Percentiles rank a stretch among this genome's conserved stretches.
Evolutionary conservation across 768 basidiomycete genomes (phyloP).

Genomic region (Tremella fuciformis): DNA sequence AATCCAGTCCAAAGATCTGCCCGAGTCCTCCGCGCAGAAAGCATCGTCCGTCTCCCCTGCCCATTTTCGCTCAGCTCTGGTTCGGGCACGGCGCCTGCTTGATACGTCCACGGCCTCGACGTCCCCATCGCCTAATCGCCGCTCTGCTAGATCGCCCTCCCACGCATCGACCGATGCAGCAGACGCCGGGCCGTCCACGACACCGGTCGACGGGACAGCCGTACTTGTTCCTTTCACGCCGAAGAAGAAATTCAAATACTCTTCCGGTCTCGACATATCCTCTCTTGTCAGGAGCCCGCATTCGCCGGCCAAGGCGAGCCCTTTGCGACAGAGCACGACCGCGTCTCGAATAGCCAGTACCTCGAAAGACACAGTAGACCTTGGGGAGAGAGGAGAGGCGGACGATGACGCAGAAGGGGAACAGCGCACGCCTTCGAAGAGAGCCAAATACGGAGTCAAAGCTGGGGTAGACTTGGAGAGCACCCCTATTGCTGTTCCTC

Average conservation of each 20-base stretch:
- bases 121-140: conserved; percentile 13
- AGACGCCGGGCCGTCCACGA: not conserved
- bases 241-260: conserved; percentile 34
- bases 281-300: conserved; percentile 17
- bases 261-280: conserved; percentile 33
- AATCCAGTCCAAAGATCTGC: conserved; percentile 29
- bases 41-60: conserved; percentile 44
- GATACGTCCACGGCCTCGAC: conserved; percentile 6
- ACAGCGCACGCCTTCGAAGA: conserved; percentile 34
- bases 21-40: conserved; percentile 39
- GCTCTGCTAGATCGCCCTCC: not conserved
- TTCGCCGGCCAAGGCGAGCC: conserved; percentile 25
- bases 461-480: conserved; percentile 22
- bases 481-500: not conserved
- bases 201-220: no score
- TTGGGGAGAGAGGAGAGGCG: conserved; percentile 3
- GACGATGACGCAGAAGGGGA: conserved; percentile 14
- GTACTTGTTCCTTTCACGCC: conserved; percentile 18
- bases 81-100: conserved; percentile 18
- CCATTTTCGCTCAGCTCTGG: conserved; percentile 36
- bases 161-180: not conserved
- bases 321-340: conserved; percentile 34
- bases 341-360: not conserved
- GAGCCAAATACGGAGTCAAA: conserved; percentile 16
- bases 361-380: not conserved